A percentile compares a stretch with the other conserved stretches of the same genome.
Evolutionary conservation across 2,329 filamentous ascomycete species (phyloP).

Genomic region (Hansfordia pulvinata): DNA sequence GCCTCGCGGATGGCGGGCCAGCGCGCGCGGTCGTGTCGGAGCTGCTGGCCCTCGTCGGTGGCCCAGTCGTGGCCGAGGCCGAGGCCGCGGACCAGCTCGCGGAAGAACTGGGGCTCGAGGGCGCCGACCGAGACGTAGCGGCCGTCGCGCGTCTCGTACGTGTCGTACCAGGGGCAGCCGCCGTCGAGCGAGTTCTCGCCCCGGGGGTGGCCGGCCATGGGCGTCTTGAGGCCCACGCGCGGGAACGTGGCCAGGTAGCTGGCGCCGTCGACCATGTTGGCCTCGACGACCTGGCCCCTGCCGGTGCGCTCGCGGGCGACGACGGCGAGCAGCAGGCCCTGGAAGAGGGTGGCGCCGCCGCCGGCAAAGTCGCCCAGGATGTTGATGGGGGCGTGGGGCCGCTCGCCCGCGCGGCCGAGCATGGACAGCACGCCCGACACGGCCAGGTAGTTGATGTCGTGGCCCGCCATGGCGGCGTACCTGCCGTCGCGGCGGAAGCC

Average conservation of each 20-base stretch:
- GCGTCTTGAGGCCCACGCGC: slow-evolving; percentile 49
- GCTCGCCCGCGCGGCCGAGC: slow-evolving; percentile 55
- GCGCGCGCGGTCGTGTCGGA: slow-evolving; percentile 41
- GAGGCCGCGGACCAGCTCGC: slow-evolving; percentile 51
- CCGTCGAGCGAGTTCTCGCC: slow-evolving; percentile 73
- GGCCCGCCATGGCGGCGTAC: slow-evolving; percentile 79
- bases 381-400: slow-evolving; percentile 70
- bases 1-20: slow-evolving; percentile 55
- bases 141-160: slow-evolving; percentile 72
- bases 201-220: slow-evolving; percentile 47
- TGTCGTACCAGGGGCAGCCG: slow-evolving; percentile 79
- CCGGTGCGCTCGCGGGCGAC: slow-evolving; percentile 50
- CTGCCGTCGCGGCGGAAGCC: slow-evolving; percentile 80
- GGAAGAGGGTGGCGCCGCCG: slow-evolving; percentile 68
- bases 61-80: slow-evolving; percentile 36
- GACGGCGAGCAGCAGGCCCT: slow-evolving; percentile 72
- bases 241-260: slow-evolving; percentile 70
- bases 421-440: slow-evolving; percentile 68
- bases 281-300: slow-evolving; percentile 77
- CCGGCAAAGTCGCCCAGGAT: slow-evolving; percentile 85
- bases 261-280: slow-evolving; percentile 91
- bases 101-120: slow-evolving; percentile 78
- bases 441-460: slow-evolving; percentile 94
- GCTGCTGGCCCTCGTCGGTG: slow-evolving; percentile 27
- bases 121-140: slow-evolving; percentile 80